A percentile compares a stretch with the other conserved stretches of the same genome.
Conservation (phyloP, 805 yeast genomes). For the Candida parachauliodes region DNA sequence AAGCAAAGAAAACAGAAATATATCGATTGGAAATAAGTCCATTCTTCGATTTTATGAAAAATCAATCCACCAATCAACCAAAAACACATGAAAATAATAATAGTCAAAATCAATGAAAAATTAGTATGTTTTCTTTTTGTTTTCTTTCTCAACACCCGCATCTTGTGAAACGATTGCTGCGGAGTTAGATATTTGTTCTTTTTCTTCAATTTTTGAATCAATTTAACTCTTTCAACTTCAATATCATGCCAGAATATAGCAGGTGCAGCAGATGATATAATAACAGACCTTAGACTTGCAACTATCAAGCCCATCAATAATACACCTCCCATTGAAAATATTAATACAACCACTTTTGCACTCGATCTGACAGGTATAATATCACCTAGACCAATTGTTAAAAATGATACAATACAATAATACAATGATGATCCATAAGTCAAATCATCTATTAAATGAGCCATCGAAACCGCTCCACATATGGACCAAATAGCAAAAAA, state of each 20-base stretch:
- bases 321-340: slow-evolving; percentile 69
- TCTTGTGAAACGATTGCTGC: slow-evolving; percentile 50
- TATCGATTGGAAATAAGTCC: slow-evolving; percentile 70
- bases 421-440: slow-evolving; percentile 66
- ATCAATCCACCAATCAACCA: slow-evolving; percentile 74
- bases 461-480: slow-evolving; percentile 54
- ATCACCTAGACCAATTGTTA: slow-evolving; percentile 84
- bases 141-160: slow-evolving; percentile 47
- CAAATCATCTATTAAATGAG: slow-evolving; percentile 33
- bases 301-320: slow-evolving; percentile 71
- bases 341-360: slow-evolving; percentile 54
- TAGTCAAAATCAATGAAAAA: slow-evolving; percentile 35
- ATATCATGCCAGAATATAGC: slow-evolving; percentile 63
- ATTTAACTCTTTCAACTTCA: slow-evolving; percentile 45
- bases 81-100: slow-evolving; percentile 48
- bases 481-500: slow-evolving; percentile 64
- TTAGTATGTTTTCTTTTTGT: slow-evolving; percentile 39
- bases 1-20: slow-evolving; percentile 76
- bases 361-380: slow-evolving; percentile 52
- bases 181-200: slow-evolving; percentile 25
- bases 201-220: slow-evolving; percentile 17
- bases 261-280: slow-evolving; percentile 57
- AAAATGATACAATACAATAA: slow-evolving; percentile 65
- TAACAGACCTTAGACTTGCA: slow-evolving; percentile 63
- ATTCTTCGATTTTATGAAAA: slow-evolving; percentile 57